Evolutionary conservation across 495 filamentous ascomycete genomes (phyloP).

Genomic region (Glutinoglossum americanum): DNA sequence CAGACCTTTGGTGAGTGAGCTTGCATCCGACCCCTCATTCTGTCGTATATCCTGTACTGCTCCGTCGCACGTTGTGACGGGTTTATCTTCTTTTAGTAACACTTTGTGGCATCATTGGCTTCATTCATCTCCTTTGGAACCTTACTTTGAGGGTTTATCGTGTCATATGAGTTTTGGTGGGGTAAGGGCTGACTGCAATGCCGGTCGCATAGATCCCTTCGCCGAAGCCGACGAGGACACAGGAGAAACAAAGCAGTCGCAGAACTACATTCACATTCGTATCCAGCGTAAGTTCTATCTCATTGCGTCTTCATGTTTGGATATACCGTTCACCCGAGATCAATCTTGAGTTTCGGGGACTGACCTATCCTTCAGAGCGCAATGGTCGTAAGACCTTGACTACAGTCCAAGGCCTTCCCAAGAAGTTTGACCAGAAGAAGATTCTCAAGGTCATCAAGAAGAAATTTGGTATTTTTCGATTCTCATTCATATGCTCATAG

Average conservation of each 20-base stretch:
- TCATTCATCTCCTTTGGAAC: not conserved
- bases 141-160: not conserved
- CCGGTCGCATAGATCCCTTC: conserved; percentile 68
- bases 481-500: conserved; percentile 2
- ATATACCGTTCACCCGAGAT: not conserved
- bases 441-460: conserved; percentile 99
- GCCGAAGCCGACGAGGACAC: conserved; percentile 99
- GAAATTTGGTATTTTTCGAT: conserved; percentile 64
- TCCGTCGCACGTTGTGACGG: not conserved
- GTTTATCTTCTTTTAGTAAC: not conserved
- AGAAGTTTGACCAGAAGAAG: conserved; percentile 98
- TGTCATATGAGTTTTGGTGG: not conserved
- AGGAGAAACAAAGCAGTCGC: conserved; percentile 76
- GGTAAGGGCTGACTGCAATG: not conserved
- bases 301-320: not conserved
- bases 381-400: conserved; percentile 99
- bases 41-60: not conserved
- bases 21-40: not conserved
- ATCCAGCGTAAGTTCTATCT: conserved; percentile 70
- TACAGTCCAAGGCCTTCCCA: conserved; percentile 91
- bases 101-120: not conserved
- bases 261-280: conserved; percentile 99
- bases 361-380: conserved; percentile 42
- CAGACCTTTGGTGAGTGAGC: conserved; percentile 78
- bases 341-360: not conserved